phyloP scores from a whole-genome alignment of 2,329 filamentous ascomycete genomes.

The Clarireedia homoeocarpa region DNA sequence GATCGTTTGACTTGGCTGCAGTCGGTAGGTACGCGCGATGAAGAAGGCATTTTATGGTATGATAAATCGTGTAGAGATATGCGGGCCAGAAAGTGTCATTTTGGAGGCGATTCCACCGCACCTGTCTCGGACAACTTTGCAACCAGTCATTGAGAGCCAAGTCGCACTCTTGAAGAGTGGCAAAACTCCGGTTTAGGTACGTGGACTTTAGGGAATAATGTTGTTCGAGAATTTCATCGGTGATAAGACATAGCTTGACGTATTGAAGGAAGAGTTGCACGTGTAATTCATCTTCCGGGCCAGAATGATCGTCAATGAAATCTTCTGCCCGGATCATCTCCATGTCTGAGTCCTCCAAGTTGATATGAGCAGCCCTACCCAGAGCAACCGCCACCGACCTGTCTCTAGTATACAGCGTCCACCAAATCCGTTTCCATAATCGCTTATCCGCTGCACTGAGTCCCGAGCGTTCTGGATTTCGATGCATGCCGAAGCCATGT shows the following conservation, averaged over 20 bases:
- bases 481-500: conserved; percentile 94
- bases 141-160: conserved; percentile 97
- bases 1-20: conserved; percentile 37
- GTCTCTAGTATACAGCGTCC: conserved; percentile 91
- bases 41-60: conserved; percentile 88
- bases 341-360: conserved; percentile 92
- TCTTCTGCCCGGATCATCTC: conserved; percentile 95
- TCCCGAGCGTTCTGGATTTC: conserved; percentile 89
- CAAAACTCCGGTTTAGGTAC: conserved; percentile 75
- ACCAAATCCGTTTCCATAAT: conserved; percentile 69
- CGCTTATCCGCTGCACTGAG: conserved; percentile 85
- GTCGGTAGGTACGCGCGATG: conserved; percentile 95
- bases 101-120: conserved; percentile 83
- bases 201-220: conserved; percentile 95
- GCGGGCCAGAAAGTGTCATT: conserved; percentile 91
- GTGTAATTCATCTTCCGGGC: conserved; percentile 4
- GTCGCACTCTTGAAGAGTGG: conserved; percentile 90
- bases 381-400: conserved; percentile 90
- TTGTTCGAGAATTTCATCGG: conserved; percentile 89
- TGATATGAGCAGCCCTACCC: conserved; percentile 86
- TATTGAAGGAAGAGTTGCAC: conserved; percentile 14
- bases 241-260: conserved; percentile 66
- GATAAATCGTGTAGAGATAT: conserved; percentile 88
- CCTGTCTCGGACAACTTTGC: conserved; percentile 85
- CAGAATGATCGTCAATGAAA: conserved; percentile 72